Percentiles rank a stretch among this genome's conserved stretches.
Conservation (phyloP, 805 yeast genomes). For the Wickerhamomyces strasburgensis region DNA sequence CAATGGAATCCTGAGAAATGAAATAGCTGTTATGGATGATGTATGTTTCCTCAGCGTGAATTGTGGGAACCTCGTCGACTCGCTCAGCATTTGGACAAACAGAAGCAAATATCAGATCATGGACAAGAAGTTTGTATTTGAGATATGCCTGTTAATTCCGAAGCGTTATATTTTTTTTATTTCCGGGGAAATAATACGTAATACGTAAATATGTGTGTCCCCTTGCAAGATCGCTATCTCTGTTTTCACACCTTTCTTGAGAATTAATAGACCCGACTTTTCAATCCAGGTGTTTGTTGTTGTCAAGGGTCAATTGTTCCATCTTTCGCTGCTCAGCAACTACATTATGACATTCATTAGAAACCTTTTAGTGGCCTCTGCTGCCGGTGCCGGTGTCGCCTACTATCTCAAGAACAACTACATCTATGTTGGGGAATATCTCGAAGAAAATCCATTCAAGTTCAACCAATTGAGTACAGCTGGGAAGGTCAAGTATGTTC, state of each 20-base stretch:
- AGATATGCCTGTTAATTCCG: too few relatives aligned
- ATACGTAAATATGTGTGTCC: too few relatives aligned
- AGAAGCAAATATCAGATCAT: too few relatives aligned
- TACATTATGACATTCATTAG: conserved; percentile 9
- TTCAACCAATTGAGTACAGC: neutral
- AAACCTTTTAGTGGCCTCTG: conserved; percentile 4
- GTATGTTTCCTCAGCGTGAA: conserved; percentile 19
- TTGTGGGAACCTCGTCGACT: conserved; percentile 10
- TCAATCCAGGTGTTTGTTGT: too few relatives aligned
- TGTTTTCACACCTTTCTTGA: too few relatives aligned
- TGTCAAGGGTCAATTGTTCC: too few relatives aligned
- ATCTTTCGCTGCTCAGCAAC: too few relatives aligned
- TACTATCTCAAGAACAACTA: conserved; percentile 7
- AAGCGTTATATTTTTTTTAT: too few relatives aligned
- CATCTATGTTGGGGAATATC: conserved; percentile 16
- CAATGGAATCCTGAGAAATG: conserved; percentile 10
- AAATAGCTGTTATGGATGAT: conserved; percentile 12
- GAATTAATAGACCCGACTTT: too few relatives aligned
- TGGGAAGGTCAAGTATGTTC: conserved; percentile 3
- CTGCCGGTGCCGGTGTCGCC: conserved; percentile 9
- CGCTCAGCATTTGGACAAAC: conserved; percentile 2
- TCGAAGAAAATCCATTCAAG: conserved; percentile 15
- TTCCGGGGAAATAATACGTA: too few relatives aligned
- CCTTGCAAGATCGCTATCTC: too few relatives aligned
- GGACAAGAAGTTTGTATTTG: too few relatives aligned